A percentile compares a stretch with the other conserved stretches of the same genome.
Evolutionary conservation across 306 rosid genomes (phyloP).

Genomic region (Vicia villosa): DNA sequence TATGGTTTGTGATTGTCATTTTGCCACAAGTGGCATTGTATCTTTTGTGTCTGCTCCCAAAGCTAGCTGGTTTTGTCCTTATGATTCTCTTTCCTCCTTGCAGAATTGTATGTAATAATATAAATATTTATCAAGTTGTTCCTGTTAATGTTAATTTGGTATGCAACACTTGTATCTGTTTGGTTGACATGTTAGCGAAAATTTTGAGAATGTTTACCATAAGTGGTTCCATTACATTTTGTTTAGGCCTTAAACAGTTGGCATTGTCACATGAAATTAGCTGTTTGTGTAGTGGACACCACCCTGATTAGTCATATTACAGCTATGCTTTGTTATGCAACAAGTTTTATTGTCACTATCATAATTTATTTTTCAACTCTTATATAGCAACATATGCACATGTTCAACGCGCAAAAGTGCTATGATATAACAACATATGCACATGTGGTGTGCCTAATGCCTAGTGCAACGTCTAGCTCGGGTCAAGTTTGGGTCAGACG

Average conservation of each 20-base stretch:
- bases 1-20: conserved; percentile 64
- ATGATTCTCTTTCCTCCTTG: conserved; percentile 51
- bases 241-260: conserved; percentile 45
- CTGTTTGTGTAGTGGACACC: conserved; percentile 51
- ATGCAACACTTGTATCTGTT: conserved; percentile 52
- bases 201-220: conserved; percentile 56
- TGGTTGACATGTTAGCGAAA: conserved; percentile 48
- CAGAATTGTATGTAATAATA: conserved; percentile 58
- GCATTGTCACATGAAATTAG: conserved; percentile 51
- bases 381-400: background rate
- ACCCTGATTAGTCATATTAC: conserved; percentile 24
- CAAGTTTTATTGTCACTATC: background rate
- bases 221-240: conserved; percentile 44
- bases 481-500: no score
- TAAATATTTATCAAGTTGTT: conserved; percentile 56
- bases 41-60: conserved; percentile 50
- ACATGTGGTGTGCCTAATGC: no score
- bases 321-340: conserved; percentile 27
- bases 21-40: conserved; percentile 68
- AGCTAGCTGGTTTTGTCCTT: conserved; percentile 65
- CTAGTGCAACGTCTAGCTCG: no score
- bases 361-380: background rate
- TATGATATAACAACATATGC: no score
- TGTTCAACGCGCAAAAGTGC: background rate
- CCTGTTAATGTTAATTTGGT: conserved; percentile 50